phyloP scores from a whole-genome alignment of 306 rosid genomes.

The Heteromeles arbutifolia region DNA sequence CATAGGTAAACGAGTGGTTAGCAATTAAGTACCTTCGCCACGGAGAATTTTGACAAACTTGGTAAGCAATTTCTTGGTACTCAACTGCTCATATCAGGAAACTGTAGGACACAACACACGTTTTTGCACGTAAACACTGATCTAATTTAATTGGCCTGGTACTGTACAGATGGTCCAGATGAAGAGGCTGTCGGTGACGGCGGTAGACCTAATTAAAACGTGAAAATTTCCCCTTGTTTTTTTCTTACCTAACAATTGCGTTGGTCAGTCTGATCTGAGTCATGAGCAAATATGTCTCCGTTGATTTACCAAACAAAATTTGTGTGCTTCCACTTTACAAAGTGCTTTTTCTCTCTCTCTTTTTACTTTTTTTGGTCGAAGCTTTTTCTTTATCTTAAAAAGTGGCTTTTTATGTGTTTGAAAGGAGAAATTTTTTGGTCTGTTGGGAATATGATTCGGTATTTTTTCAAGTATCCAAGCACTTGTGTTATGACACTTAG shows the following conservation, averaged over 20 bases:
- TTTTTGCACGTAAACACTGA: neutral
- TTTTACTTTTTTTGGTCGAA: too few species aligned
- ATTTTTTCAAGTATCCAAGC: too few species aligned
- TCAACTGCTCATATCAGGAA: neutral
- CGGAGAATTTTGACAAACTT: neutral
- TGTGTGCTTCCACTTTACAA: neutral
- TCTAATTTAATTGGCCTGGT: neutral
- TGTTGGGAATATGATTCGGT: too few species aligned
- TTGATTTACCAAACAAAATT: neutral
- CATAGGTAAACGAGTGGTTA: slow-evolving; percentile 45
- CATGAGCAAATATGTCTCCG: neutral
- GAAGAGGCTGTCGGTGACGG: neutral
- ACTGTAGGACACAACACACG: neutral
- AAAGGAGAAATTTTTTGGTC: too few species aligned
- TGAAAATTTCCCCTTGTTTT: neutral
- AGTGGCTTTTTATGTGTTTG: too few species aligned
- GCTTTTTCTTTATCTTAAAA: too few species aligned
- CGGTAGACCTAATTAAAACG: neutral
- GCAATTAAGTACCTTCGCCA: neutral
- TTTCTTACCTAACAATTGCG: neutral
- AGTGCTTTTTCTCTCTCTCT: neutral
- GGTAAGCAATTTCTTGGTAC: neutral
- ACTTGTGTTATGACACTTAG: too few species aligned
- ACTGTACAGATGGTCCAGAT: neutral
- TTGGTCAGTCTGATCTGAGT: neutral